A percentile compares a stretch with the other conserved stretches of the same genome.
These are phyloP conservation scores for Tetragonia tetragonoides DNA, from an alignment of 148 eudicot genomes.

Conservation along the genomic window DNA sequence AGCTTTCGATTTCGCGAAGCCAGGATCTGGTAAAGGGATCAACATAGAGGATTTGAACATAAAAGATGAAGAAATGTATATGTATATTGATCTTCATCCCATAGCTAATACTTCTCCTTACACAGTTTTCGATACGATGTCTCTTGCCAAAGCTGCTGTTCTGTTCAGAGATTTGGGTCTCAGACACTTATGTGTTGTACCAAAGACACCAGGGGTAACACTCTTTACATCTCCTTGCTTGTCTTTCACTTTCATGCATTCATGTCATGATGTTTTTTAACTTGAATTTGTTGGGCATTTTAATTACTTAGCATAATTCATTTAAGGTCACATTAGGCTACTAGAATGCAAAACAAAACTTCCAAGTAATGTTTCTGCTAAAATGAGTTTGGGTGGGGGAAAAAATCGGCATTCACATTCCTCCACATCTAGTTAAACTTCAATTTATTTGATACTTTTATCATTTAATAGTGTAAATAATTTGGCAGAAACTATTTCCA, in stretches of 20 bases:
- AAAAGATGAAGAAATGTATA: conserved; percentile 61
- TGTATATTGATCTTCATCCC: conserved; percentile 82
- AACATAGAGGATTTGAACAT: conserved; percentile 57
- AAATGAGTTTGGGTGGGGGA: too few relatives aligned
- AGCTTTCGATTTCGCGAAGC: conserved; percentile 71
- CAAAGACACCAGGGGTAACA: conserved; percentile 61
- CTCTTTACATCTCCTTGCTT: background rate
- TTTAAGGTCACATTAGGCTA: too few relatives aligned
- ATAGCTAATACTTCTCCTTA: conserved; percentile 71
- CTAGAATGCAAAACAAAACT: too few relatives aligned
- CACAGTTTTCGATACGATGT: conserved; percentile 74
- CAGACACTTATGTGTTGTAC: conserved; percentile 72
- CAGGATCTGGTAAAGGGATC: conserved; percentile 68
- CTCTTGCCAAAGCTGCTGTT: conserved; percentile 73
- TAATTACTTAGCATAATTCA: background rate
- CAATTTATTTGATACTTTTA: too few relatives aligned
- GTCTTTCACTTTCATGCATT: background rate
- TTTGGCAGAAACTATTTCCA: too few relatives aligned
- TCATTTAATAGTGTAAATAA: too few relatives aligned
- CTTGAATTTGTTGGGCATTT: too few relatives aligned
- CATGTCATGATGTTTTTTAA: background rate
- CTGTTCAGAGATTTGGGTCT: conserved; percentile 68
- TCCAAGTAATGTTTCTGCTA: too few relatives aligned
- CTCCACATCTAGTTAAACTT: too few relatives aligned
- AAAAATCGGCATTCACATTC: too few relatives aligned